These are phyloP conservation scores for Geum urbanum DNA, from an alignment of 306 rosid species.

Conservation along the genomic window DNA sequence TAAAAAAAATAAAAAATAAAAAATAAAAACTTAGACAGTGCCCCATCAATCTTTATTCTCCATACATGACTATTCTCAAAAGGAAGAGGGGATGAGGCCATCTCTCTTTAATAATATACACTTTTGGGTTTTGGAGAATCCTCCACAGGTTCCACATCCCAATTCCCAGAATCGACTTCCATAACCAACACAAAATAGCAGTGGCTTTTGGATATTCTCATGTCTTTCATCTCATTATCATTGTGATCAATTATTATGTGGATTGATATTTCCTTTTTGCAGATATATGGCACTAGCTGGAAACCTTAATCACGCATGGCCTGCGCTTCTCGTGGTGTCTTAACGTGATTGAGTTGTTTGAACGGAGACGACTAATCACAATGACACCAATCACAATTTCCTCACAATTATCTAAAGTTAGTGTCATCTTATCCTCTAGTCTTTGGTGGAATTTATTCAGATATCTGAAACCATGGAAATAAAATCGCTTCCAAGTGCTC, in stretches of 20 bases:
- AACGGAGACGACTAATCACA: background rate
- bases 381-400: slow-evolving; percentile 7
- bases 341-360: background rate
- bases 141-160: slow-evolving; percentile 17
- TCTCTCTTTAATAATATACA: slow-evolving; percentile 50
- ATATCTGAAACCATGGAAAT: slow-evolving; percentile 6
- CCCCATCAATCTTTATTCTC: slow-evolving; percentile 44
- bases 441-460: slow-evolving; percentile 1
- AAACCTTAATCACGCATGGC: slow-evolving; percentile 20
- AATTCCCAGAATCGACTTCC: slow-evolving; percentile 30
- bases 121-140: slow-evolving; percentile 43
- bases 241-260: background rate
- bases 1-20: too few species aligned
- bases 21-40: slow-evolving; percentile 38
- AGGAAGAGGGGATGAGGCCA: slow-evolving; percentile 23
- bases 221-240: background rate
- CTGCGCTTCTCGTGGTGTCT: background rate
- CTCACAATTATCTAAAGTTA: slow-evolving; percentile 12
- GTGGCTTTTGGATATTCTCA: slow-evolving; percentile 47
- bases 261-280: background rate
- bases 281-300: slow-evolving; percentile 10
- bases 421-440: background rate
- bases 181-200: slow-evolving; percentile 36
- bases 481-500: slow-evolving; percentile 11
- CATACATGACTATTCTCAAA: slow-evolving; percentile 32